These are phyloP conservation scores for Elsinoe fawcettii DNA, from an alignment of 2,329 filamentous ascomycete genomes.

Conservation along the genomic window DNA sequence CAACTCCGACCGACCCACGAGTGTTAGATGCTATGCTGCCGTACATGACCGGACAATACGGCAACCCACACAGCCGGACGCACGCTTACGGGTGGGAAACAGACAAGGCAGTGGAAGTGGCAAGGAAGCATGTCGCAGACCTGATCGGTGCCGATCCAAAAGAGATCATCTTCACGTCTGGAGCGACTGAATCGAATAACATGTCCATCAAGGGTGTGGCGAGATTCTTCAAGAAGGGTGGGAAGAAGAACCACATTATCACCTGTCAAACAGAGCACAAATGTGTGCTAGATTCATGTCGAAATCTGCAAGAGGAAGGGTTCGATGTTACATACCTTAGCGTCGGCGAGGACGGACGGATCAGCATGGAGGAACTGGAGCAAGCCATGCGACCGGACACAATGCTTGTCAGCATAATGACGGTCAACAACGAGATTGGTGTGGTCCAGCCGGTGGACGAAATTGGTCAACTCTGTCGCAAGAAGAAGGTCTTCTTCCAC, in stretches of 20 bases:
- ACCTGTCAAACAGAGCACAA: constrained; percentile 98
- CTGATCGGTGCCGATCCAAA: constrained; percentile 93
- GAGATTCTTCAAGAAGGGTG: constrained; percentile 82
- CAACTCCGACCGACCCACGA: constrained; percentile 86
- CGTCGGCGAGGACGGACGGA: constrained; percentile 76
- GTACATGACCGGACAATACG: constrained; percentile 85
- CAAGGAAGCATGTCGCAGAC: constrained; percentile 71
- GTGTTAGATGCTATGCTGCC: constrained; percentile 96
- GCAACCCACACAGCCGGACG: constrained; percentile 93
- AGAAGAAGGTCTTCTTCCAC: constrained; percentile 95
- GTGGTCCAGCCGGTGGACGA: constrained; percentile 94
- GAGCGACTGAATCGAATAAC: constrained; percentile 97
- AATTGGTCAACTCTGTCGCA: constrained; percentile 85
- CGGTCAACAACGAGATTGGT: constrained; percentile 98
- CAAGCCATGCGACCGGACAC: constrained; percentile 87
- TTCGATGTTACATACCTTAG: constrained; percentile 96
- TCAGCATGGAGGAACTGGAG: constrained; percentile 76
- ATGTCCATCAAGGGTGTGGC: constrained; percentile 99
- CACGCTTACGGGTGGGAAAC: constrained; percentile 99
- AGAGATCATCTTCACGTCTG: constrained; percentile 98
- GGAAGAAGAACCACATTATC: constrained; percentile 98
- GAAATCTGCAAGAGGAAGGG: constrained; percentile 93
- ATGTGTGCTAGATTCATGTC: constrained; percentile 93
- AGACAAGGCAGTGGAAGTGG: constrained; percentile 84
- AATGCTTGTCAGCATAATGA: constrained; percentile 90